Conservation (phyloP, 495 filamentous ascomycete species). For the Neurospora sp. region DNA sequence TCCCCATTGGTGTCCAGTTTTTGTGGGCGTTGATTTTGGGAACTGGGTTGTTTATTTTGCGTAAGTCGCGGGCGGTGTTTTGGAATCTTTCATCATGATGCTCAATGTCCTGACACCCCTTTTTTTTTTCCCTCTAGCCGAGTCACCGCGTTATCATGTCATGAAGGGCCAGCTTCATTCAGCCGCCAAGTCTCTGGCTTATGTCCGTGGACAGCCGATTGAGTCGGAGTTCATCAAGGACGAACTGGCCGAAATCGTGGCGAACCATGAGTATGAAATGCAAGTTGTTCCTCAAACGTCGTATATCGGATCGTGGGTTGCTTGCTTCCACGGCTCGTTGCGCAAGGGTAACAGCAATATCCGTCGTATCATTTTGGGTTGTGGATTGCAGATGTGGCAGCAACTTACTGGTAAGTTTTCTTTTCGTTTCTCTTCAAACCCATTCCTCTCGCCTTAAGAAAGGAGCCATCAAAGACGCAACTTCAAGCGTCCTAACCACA, state of each 20-base stretch:
- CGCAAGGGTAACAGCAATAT: slow-evolving; percentile 46
- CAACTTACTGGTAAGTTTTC: slow-evolving; percentile 36
- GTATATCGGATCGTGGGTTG: slow-evolving; percentile 57
- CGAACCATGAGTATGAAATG: slow-evolving; percentile 72
- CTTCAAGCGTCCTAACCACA: neutral
- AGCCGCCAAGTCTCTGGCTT: slow-evolving; percentile 51
- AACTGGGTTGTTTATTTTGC: slow-evolving; percentile 50
- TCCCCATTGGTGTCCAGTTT: slow-evolving; percentile 61
- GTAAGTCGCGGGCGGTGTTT: slow-evolving; percentile 9
- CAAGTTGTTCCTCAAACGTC: slow-evolving; percentile 49
- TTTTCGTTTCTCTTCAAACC: neutral
- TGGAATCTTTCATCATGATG: neutral
- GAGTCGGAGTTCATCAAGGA: slow-evolving; percentile 55
- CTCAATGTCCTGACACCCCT: neutral
- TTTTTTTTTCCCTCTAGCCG: slow-evolving; percentile 28
- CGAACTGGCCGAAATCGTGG: slow-evolving; percentile 71
- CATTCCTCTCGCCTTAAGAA: neutral
- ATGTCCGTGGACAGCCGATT: slow-evolving; percentile 55
- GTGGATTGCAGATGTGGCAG: slow-evolving; percentile 62
- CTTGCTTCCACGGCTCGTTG: slow-evolving; percentile 51
- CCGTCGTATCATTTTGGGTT: slow-evolving; percentile 63
- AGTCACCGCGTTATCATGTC: slow-evolving; percentile 74
- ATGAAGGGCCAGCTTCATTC: slow-evolving; percentile 56
- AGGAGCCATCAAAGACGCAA: neutral
- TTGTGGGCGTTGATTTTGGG: slow-evolving; percentile 59